phyloP scores from a whole-genome alignment of 331 rosid species.

The Phaseolus coccineus region DNA sequence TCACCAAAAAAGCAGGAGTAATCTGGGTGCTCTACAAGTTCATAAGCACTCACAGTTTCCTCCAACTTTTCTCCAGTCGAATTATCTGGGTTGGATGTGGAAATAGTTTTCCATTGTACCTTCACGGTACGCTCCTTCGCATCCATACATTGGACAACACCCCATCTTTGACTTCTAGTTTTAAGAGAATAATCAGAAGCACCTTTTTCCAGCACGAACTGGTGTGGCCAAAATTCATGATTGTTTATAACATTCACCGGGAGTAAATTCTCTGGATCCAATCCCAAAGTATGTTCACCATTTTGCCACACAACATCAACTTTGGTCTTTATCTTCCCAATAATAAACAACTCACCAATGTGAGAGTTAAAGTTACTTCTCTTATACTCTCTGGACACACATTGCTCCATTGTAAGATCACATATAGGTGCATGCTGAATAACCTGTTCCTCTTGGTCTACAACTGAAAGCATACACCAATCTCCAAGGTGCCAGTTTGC shows the following conservation, averaged over 20 bases:
- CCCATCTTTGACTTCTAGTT: slow-evolving; percentile 76
- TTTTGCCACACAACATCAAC: slow-evolving; percentile 92
- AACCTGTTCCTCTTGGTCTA: slow-evolving; percentile 45
- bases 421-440: slow-evolving; percentile 44
- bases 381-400: slow-evolving; percentile 52
- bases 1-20: slow-evolving; percentile 85
- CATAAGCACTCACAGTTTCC: slow-evolving; percentile 95
- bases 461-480: slow-evolving; percentile 76
- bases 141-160: slow-evolving; percentile 86
- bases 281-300: slow-evolving; percentile 66
- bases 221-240: slow-evolving; percentile 94
- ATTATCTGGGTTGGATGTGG: slow-evolving; percentile 44
- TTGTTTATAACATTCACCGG: slow-evolving; percentile 72
- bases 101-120: slow-evolving; percentile 72
- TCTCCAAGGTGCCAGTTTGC: slow-evolving; percentile 96
- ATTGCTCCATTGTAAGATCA: slow-evolving; percentile 47
- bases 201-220: slow-evolving; percentile 80
- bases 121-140: slow-evolving; percentile 82
- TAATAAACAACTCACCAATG: slow-evolving; percentile 60
- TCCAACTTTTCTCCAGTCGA: slow-evolving; percentile 61
- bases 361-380: slow-evolving; percentile 51
- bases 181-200: slow-evolving; percentile 65
- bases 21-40: slow-evolving; percentile 91
- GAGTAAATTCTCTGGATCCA: slow-evolving; percentile 71
- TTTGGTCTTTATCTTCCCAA: slow-evolving; percentile 84